Conservation (phyloP, 176 grass and related monocot genomes). For the Lolium rigidum region DNA sequence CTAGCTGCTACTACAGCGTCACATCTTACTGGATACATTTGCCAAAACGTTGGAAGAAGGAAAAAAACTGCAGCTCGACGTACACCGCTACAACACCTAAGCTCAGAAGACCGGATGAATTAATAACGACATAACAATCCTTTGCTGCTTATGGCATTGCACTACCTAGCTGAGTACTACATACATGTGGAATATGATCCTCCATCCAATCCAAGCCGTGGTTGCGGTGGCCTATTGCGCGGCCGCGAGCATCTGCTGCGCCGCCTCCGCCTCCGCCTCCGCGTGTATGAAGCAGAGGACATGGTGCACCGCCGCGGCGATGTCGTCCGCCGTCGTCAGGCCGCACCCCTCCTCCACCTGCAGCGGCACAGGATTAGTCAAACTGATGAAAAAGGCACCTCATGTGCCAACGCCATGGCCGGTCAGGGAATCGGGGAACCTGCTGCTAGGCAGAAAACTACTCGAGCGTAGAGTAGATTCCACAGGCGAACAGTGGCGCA, state of each 20-base stretch:
- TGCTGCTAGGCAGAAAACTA: constrained; percentile 1
- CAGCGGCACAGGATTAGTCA: neutral
- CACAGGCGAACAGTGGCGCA: neutral
- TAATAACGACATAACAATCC: neutral
- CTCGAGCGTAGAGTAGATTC: neutral
- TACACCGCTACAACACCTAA: neutral
- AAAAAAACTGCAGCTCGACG: neutral
- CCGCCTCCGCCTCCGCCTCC: constrained; percentile 48
- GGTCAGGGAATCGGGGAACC: constrained; percentile 32
- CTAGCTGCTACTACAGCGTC: too few relatives aligned
- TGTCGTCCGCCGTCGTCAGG: constrained; percentile 72
- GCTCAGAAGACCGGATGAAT: neutral
- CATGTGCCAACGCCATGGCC: neutral
- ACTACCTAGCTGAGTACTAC: neutral
- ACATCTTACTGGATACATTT: too few relatives aligned
- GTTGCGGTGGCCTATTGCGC: neutral
- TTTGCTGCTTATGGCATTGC: neutral
- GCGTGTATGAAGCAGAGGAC: constrained; percentile 72
- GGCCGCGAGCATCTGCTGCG: constrained; percentile 23
- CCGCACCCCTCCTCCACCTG: constrained; percentile 93
- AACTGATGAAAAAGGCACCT: neutral
- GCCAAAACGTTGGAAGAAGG: too few relatives aligned
- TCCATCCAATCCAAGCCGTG: neutral
- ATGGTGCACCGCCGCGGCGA: constrained; percentile 82
- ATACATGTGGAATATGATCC: neutral